These are phyloP conservation scores for Sporothrix dimorphospora DNA, from an alignment of 2,329 filamentous ascomycete genomes.

Conservation along the genomic window DNA sequence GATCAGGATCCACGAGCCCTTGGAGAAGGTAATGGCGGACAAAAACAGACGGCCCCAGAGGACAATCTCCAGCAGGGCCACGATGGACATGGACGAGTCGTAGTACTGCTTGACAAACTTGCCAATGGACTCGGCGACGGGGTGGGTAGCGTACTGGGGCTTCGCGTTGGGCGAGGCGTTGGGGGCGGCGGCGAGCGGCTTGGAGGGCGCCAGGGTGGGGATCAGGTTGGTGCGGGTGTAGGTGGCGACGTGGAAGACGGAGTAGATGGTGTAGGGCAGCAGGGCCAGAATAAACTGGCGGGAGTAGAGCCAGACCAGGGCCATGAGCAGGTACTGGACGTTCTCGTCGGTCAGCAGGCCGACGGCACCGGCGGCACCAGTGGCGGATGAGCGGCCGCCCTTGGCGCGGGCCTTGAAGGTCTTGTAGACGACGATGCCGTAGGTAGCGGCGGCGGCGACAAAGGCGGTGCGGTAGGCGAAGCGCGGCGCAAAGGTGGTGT, in stretches of 20 bases:
- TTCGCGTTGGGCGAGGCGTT: slow-evolving; percentile 57
- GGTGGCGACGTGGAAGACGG: slow-evolving; percentile 95
- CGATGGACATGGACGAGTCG: slow-evolving; percentile 91
- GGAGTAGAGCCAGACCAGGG: slow-evolving; percentile 90
- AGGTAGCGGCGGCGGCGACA: slow-evolving; percentile 84
- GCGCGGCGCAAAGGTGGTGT: slow-evolving; percentile 72
- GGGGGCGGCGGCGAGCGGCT: slow-evolving; percentile 55
- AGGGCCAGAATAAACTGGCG: slow-evolving; percentile 89
- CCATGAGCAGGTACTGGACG: slow-evolving; percentile 93
- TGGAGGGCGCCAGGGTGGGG: slow-evolving; percentile 76
- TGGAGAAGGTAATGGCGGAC: slow-evolving; percentile 83
- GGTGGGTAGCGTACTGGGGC: slow-evolving; percentile 57
- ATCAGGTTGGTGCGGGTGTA: slow-evolving; percentile 94
- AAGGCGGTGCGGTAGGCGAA: slow-evolving; percentile 92
- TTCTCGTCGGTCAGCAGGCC: slow-evolving; percentile 86
- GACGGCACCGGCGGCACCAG: slow-evolving; percentile 57
- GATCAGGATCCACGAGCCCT: slow-evolving; percentile 87
- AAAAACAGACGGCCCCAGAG: slow-evolving; percentile 83
- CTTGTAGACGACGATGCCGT: slow-evolving; percentile 99
- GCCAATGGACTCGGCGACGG: slow-evolving; percentile 80
- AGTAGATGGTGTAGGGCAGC: slow-evolving; percentile 95
- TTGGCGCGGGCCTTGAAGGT: slow-evolving; percentile 74
- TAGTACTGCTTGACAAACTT: slow-evolving; percentile 98
- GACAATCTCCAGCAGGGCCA: slow-evolving; percentile 83
- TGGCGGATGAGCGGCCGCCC: slow-evolving; percentile 55